phyloP scores from a whole-genome alignment of 768 basidiomycete species.

The Suillus brevipes region DNA sequence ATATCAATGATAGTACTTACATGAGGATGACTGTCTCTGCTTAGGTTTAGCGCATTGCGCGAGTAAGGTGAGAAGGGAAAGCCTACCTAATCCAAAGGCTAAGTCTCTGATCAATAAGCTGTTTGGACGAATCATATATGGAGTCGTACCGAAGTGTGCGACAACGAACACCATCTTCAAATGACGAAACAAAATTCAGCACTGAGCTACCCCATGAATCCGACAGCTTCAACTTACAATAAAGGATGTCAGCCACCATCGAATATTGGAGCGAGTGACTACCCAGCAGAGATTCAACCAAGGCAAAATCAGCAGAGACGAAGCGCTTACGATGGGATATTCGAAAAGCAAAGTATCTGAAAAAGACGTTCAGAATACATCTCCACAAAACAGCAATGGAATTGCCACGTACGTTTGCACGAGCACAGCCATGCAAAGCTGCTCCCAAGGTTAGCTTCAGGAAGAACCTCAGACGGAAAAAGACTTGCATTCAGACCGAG shows the following conservation, averaged over 20 bases:
- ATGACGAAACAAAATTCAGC: background rate
- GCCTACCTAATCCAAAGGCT: constrained; percentile 40
- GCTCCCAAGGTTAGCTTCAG: background rate
- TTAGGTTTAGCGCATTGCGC: background rate
- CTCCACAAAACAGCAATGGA: background rate
- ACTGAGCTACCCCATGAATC: background rate
- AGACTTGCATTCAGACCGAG: constrained; percentile 13
- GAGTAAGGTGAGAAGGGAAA: background rate
- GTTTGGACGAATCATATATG: constrained; percentile 21
- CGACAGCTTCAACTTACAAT: constrained; percentile 21
- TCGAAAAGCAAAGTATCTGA: constrained; percentile 11
- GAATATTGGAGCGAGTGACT: constrained; percentile 35
- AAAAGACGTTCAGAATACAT: background rate
- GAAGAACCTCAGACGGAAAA: background rate
- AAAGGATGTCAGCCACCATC: constrained; percentile 38
- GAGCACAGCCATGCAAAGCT: constrained; percentile 44
- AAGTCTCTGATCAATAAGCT: background rate
- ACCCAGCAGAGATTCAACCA: background rate
- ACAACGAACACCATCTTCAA: constrained; percentile 32
- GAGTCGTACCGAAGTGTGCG: constrained; percentile 41
- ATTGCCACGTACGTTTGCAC: constrained; percentile 40
- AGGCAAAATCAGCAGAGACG: background rate
- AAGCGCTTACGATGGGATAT: constrained; percentile 10
- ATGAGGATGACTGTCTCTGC: constrained; percentile 14
- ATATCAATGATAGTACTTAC: background rate